phyloP scores from a whole-genome alignment of 2,329 filamentous ascomycete species.

The Ophiostoma australiae region DNA sequence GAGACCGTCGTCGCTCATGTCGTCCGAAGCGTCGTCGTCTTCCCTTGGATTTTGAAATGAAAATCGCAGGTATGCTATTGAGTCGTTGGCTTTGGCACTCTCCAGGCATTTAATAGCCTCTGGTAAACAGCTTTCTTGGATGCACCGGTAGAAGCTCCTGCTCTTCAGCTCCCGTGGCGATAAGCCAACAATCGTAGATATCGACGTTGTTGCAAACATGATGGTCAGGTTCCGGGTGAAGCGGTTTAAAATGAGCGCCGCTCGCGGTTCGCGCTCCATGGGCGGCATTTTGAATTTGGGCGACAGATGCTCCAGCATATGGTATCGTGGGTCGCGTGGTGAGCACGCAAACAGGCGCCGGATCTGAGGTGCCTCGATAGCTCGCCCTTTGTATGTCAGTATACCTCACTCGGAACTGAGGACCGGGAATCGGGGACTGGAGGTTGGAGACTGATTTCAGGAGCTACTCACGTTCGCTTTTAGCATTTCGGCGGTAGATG shows the following conservation, averaged over 20 bases:
- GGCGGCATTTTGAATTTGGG: slow-evolving; percentile 66
- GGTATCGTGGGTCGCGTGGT: slow-evolving; percentile 76
- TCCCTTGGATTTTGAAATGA: slow-evolving; percentile 71
- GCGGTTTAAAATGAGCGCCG: slow-evolving; percentile 78
- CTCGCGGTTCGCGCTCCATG: slow-evolving; percentile 69
- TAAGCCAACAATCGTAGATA: slow-evolving; percentile 70
- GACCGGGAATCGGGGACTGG: no score
- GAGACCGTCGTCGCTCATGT: slow-evolving; percentile 36
- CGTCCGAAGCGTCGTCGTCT: slow-evolving; percentile 44
- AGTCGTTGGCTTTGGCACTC: slow-evolving; percentile 83
- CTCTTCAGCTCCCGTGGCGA: slow-evolving; percentile 63
- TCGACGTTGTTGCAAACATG: slow-evolving; percentile 79
- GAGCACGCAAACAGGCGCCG: slow-evolving; percentile 76
- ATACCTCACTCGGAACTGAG: no score
- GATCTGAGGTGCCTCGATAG: slow-evolving; percentile 70
- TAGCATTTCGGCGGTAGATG: slow-evolving; percentile 63
- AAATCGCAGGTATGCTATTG: slow-evolving; percentile 83
- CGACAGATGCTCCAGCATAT: slow-evolving; percentile 82
- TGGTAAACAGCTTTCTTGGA: slow-evolving; percentile 68
- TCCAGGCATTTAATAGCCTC: slow-evolving; percentile 76
- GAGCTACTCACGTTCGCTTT: slow-evolving; percentile 63
- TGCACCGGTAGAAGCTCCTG: slow-evolving; percentile 83
- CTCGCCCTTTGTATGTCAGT: slow-evolving; percentile 55
- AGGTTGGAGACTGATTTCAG: no score
- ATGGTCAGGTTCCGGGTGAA: slow-evolving; percentile 78